These are phyloP conservation scores for Dryas drummondii DNA, from an alignment of 306 rosid species.

Conservation along the genomic window DNA sequence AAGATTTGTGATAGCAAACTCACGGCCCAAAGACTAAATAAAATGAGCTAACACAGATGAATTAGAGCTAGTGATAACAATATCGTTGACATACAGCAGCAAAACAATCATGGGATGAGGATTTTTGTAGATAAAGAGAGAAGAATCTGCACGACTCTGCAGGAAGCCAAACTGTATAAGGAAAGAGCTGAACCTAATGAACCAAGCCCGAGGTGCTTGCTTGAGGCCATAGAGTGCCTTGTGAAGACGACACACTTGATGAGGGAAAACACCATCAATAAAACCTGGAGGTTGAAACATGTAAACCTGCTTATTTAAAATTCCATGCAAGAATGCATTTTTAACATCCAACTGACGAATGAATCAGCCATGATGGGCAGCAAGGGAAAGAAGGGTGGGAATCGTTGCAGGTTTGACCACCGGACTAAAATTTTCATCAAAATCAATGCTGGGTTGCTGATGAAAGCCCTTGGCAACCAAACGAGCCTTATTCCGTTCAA, in stretches of 20 bases:
- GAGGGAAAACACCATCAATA: background rate
- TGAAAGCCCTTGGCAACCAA: background rate
- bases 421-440: background rate
- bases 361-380: too few relatives aligned
- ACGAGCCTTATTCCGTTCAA: too few relatives aligned
- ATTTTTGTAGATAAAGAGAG: background rate
- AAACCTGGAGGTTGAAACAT: background rate
- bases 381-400: background rate
- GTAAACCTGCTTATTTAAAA: too few relatives aligned
- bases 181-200: background rate
- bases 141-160: background rate
- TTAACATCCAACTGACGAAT: too few relatives aligned
- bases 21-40: too few relatives aligned
- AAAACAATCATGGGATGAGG: background rate
- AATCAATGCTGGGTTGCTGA: background rate
- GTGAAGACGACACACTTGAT: background rate
- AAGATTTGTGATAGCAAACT: too few relatives aligned
- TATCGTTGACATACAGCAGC: background rate
- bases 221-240: background rate
- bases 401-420: background rate
- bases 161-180: background rate
- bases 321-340: too few relatives aligned
- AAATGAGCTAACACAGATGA: too few relatives aligned
- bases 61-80: too few relatives aligned
- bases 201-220: slow-evolving; percentile 21